phyloP scores from a whole-genome alignment of 2,329 filamentous ascomycete genomes.

The Neofusicoccum umdonicola region DNA sequence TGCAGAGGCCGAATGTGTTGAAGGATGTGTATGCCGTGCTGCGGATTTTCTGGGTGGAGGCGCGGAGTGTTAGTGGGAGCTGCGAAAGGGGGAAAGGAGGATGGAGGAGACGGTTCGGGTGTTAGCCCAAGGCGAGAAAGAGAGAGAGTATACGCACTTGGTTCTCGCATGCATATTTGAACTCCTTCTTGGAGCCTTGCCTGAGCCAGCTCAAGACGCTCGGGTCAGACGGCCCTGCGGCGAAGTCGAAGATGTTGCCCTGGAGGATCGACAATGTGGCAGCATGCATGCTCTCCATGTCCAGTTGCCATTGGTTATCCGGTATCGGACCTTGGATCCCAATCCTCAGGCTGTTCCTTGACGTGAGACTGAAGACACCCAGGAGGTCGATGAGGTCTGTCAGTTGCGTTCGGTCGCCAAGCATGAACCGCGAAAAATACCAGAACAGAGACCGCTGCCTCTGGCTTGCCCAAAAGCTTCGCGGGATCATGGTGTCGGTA shows the following conservation, averaged over 20 bases:
- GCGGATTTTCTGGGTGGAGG: constrained; percentile 19
- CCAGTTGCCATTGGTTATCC: constrained; percentile 20
- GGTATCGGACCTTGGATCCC: constrained; percentile 14
- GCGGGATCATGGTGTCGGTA: no score
- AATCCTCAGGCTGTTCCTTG: constrained; percentile 7
- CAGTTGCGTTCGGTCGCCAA: no score
- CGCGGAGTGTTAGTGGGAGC: no score
- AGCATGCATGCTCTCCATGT: constrained; percentile 17
- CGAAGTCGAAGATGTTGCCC: constrained; percentile 11
- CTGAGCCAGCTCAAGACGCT: neutral
- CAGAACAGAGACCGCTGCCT: no score
- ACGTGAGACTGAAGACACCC: neutral
- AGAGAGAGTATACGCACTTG: neutral
- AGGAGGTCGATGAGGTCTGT: neutral
- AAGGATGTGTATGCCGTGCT: constrained; percentile 20
- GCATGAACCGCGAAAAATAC: no score
- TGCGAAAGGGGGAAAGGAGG: neutral
- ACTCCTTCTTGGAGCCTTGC: neutral
- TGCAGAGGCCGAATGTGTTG: constrained; percentile 25
- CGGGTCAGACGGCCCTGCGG: neutral
- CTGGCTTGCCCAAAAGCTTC: no score
- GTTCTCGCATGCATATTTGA: neutral
- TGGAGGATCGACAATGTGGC: constrained; percentile 19
- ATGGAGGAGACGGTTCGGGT: neutral
- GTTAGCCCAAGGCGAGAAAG: no score